These are phyloP conservation scores for Neckera pumila DNA, from an alignment of 225 moss, liverwort and hornwort genomes.

Conservation along the genomic window DNA sequence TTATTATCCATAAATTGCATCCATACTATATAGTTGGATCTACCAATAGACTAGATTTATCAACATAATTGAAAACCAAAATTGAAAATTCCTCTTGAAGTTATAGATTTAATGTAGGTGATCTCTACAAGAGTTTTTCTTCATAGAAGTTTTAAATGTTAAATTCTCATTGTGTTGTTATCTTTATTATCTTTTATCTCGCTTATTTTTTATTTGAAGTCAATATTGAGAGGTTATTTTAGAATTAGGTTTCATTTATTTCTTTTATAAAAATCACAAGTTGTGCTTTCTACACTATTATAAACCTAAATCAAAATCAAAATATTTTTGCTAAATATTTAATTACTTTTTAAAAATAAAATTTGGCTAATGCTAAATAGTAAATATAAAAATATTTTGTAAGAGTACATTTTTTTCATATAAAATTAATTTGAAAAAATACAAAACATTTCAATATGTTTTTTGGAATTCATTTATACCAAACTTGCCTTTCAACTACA, in stretches of 20 bases:
- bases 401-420: background rate
- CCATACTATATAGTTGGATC: background rate
- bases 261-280: no score
- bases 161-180: background rate
- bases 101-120: fast-evolving
- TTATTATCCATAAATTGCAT: background rate
- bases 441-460: background rate
- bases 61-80: background rate
- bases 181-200: background rate
- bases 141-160: background rate
- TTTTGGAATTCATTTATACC: background rate
- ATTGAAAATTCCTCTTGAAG: background rate
- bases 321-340: no score
- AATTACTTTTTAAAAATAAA: background rate
- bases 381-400: background rate
- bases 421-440: background rate
- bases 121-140: background rate
- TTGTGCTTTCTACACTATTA: background rate
- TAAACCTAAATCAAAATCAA: background rate
- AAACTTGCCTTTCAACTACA: background rate
- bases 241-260: no score
- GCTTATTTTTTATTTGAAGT: background rate
- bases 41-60: background rate
- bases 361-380: background rate
- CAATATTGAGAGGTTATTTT: no score